phyloP scores from a whole-genome alignment of 2,329 filamentous ascomycete species.

The Aspergillus clavatus region DNA sequence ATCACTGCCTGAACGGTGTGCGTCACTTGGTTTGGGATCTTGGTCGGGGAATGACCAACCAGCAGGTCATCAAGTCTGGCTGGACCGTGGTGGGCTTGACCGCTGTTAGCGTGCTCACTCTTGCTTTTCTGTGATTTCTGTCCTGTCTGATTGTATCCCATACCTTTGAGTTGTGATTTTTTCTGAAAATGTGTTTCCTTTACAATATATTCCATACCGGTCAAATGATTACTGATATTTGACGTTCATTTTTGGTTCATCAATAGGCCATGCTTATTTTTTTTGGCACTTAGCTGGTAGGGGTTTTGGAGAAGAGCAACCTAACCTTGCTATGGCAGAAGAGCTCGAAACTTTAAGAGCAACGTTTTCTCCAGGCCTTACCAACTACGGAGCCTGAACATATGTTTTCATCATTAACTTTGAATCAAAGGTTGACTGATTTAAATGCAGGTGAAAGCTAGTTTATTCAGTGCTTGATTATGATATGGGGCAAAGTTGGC shows the following conservation, averaged over 20 bases:
- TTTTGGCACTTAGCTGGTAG: neutral
- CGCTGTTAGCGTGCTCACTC: constrained; percentile 44
- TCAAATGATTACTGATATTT: constrained; percentile 21
- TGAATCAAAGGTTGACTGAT: neutral
- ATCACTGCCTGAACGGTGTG: constrained; percentile 64
- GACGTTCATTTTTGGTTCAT: constrained; percentile 9
- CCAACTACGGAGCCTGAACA: neutral
- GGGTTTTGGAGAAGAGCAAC: neutral
- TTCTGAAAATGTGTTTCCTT: constrained; percentile 22
- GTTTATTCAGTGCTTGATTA: neutral
- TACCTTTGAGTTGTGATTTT: constrained; percentile 30
- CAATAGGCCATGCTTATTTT: constrained; percentile 17
- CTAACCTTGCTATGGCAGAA: neutral
- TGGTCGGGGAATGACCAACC: constrained; percentile 58
- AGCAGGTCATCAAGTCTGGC: constrained; percentile 60
- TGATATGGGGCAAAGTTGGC: neutral
- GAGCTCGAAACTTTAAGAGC: neutral
- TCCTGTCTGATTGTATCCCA: constrained; percentile 20
- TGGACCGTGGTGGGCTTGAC: constrained; percentile 59
- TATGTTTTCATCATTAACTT: too few relatives aligned
- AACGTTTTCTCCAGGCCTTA: neutral
- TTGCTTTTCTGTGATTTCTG: constrained; percentile 43
- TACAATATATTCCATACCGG: constrained; percentile 22
- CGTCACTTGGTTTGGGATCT: constrained; percentile 69
- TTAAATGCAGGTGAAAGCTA: neutral